A percentile compares a stretch with the other conserved stretches of the same genome.
These are phyloP conservation scores for Papiliotrema nemorosa DNA, from an alignment of 1,284 basidiomycete genomes.

Conservation along the genomic window DNA sequence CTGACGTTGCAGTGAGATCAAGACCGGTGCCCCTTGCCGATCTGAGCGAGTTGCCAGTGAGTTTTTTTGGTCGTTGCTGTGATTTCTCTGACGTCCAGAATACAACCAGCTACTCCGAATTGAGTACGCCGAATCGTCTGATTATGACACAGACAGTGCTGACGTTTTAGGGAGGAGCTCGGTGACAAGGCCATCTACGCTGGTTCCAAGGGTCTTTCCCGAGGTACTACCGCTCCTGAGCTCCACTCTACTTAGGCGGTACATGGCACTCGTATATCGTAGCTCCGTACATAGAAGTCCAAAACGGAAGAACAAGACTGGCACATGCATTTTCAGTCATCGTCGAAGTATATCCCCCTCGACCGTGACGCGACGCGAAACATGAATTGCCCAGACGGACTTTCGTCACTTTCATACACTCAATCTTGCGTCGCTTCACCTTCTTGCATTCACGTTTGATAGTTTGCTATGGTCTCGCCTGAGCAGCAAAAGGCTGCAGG, in stretches of 20 bases:
- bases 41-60: conserved; percentile 86
- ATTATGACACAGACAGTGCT: conserved; percentile 2
- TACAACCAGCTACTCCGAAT: conserved; percentile 85
- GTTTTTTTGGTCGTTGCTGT: conserved; percentile 4
- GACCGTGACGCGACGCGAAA: not conserved
- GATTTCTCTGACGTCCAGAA: conserved; percentile 28
- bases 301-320: not conserved
- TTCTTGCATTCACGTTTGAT: not conserved
- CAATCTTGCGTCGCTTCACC: not conserved
- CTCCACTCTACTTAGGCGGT: conserved; percentile 49
- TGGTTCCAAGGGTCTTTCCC: conserved; percentile 73
- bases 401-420: not conserved
- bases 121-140: conserved; percentile 59
- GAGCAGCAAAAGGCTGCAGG: conserved; percentile 23
- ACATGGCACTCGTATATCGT: not conserved
- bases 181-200: conserved; percentile 63
- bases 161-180: conserved; percentile 67
- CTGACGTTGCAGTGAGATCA: conserved; percentile 73
- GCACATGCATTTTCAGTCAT: conserved; percentile 1
- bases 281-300: not conserved
- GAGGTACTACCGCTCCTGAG: conserved; percentile 67
- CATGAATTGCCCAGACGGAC: not conserved
- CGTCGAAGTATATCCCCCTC: not conserved
- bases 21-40: conserved; percentile 94
- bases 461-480: conserved; percentile 1